phyloP scores from a whole-genome alignment of 163 green algal genomes.

The Botryococcus braunii region DNA sequence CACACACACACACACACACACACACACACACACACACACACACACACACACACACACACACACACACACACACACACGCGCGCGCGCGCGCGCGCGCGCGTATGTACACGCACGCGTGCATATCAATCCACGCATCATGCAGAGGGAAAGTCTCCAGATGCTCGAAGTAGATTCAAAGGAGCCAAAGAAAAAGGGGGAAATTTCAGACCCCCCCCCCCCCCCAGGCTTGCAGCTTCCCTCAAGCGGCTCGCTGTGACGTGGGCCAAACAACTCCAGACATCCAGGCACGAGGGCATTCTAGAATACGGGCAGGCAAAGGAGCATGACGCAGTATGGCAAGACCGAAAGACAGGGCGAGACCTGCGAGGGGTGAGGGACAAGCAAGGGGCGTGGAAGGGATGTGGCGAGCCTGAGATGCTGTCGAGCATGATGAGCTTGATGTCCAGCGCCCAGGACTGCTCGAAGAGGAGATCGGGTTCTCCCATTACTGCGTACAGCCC shows the following conservation, averaged over 20 bases:
- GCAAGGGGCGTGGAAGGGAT: neutral
- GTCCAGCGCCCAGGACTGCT: constrained; percentile 44
- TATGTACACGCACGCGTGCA: neutral
- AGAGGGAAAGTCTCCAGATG: too few species aligned
- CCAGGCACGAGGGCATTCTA: neutral
- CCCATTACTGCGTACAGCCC: constrained; percentile 42
- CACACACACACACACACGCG: too few species aligned
- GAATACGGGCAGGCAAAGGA: neutral
- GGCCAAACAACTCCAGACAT: neutral
- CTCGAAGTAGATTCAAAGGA: too few species aligned
- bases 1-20: neutral
- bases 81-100: too few species aligned
- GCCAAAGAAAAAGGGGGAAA: too few species aligned
- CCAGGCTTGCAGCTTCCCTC: neutral
- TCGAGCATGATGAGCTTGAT: constrained; percentile 74
- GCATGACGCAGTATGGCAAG: neutral
- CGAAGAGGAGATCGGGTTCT: constrained; percentile 11
- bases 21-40: neutral
- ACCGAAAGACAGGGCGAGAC: too few species aligned
- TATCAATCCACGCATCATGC: too few species aligned
- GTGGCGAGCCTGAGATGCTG: constrained; percentile 34
- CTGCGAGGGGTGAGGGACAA: too few species aligned
- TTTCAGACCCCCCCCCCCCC: too few species aligned
- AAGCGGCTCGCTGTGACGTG: neutral
- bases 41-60: neutral